Base-by-base conservation (phyloP, 495 filamentous ascomycete species). In the Penicillium atrosanguineum region DNA sequence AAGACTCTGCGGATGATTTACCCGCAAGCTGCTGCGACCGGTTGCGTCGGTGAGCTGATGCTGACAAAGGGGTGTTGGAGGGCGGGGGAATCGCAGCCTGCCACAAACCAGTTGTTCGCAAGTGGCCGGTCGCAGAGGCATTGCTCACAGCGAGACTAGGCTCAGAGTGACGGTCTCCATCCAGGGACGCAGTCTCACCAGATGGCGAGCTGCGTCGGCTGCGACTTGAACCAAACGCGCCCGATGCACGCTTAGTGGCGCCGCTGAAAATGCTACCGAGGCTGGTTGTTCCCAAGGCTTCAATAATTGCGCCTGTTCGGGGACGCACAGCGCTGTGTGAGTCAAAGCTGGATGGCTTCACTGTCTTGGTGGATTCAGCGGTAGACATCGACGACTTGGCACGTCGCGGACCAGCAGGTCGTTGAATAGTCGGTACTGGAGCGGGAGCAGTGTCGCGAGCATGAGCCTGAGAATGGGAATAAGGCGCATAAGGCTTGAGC, bases 61-160 rank as follows among this genome's bases (percentile, higher is more conserved):
- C 57, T 11, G 49, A 37, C 12, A 57, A 48, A 42, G 59, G 55
- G 37, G 56, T 51, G 14, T 63, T 52, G 31, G 55, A 19, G 2
- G 54, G 47, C 1, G 56, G 46, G 19, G 56, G 44, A 7, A 60
- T 60, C 36, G 62, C 56, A 42, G 65, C 64, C 46, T 81, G 65
- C 57, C 73, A 73, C 12, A 77, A 62, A 34, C 61, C 71, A 7
- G 82, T 71, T 23, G 72, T 69, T 31, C 85, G 79, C 41, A 88
- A 67, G 50, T 79, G 83, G 7, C 86, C 86, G n/a, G 81, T 75
- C 1, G 85, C 85, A 39, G 84, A 70, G 5, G 83, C 78, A 26
- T 76, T 82, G 54, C 79, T 88, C 40, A 87, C 57, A 19, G 82
- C 80, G 18, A 87, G 71, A 57, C 76, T 83, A 14, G 88, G 79